Conservation (phyloP, 371 early-diverging fungal species). For the Mucor circinelloides region DNA sequence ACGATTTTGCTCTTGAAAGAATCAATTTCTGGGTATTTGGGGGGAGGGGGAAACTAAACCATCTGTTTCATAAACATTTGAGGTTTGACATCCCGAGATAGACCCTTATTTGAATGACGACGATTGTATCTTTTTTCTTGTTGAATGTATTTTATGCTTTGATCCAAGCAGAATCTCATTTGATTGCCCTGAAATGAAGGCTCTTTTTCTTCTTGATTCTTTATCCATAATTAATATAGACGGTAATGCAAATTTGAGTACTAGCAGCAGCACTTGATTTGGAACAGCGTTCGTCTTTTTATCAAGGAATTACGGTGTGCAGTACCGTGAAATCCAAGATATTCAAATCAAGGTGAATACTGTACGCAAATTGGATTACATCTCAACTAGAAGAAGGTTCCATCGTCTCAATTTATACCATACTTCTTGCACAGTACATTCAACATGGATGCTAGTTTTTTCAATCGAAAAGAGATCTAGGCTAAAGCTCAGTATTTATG, state of each 20-base stretch:
- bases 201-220: neutral
- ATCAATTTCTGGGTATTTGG: slow-evolving; percentile 1
- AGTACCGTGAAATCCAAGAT: neutral
- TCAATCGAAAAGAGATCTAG: neutral
- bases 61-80: neutral
- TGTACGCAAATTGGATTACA: neutral
- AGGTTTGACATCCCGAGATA: neutral
- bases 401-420: neutral
- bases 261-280: neutral
- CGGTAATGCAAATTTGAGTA: neutral
- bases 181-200: neutral
- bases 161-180: neutral
- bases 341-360: neutral
- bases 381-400: neutral
- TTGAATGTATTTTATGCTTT: neutral
- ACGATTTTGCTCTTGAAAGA: neutral
- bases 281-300: neutral
- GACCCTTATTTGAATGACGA: neutral
- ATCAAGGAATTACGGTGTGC: neutral
- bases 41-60: neutral
- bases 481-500: neutral
- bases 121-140: neutral
- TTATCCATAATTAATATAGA: too few relatives aligned
- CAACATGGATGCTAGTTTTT: neutral
- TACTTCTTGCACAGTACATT: neutral